Evolutionary conservation across 495 filamentous ascomycete genomes (phyloP), one percentile per base, ranked within the genome.

Genomic region (Lasiosphaeriaceae sp.): DNA sequence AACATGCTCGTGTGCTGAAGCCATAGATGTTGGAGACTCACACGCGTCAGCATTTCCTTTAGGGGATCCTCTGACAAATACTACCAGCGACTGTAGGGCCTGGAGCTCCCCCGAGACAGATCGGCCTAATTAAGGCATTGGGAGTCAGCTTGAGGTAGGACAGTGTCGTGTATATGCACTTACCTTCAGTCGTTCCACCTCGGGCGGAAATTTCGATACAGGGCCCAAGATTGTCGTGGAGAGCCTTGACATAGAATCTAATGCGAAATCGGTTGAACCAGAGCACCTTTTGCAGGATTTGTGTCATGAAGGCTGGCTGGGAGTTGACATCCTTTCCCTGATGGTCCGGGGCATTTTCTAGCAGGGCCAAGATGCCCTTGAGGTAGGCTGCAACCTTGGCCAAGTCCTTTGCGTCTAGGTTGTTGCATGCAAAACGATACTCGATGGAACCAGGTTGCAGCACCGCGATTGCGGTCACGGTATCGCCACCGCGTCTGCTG

Each of bases 351-450:
- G 41, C 47, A 4, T 26, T 11, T 14, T 46, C 56, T 12, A 66
- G 35, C n/a, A 21, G 35, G 5, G 23, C 16, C 5, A 64, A 51
- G 2, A 65, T 59, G 19, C 19, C 17, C 0, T 7, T 35, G 0
- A 66, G 11, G 12, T 62, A 64, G 0, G 0, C 9, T 11, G 11
- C 34, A 17, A 43, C 49, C 0, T 46, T 26, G 0, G 37, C 34
- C 3, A 61, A 24, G 7, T 49, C 52, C 2, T 19, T n/a, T 2
- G 2, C 14, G 6, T 37, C 51, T n/a, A 60, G 57, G 1, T 50
- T 21, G 35, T 69, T 69, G 6, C 58, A 66, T 1, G 61, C 54
- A 20, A 70, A 62, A 8, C 58, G 52, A 55, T 68, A 70, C 22
- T 68, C 50, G 16, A 64, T 55, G 2, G n/a, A 41, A 1, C 61